Evolutionary conservation across 768 basidiomycete genomes (phyloP).

Genomic region (Hygrocybe punicea): DNA sequence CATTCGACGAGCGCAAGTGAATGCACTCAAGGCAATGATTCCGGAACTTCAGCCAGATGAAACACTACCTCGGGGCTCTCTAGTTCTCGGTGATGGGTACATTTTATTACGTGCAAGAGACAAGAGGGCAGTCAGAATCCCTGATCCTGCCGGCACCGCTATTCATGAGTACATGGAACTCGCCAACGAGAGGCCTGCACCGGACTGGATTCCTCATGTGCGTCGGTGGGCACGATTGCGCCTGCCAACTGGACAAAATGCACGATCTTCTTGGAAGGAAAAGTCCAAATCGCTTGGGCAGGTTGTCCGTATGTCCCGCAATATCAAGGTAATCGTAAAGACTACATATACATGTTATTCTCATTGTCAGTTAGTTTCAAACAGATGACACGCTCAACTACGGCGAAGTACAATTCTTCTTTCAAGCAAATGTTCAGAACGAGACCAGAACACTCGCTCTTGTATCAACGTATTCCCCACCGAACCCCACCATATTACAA

Average conservation of each 20-base stretch:
- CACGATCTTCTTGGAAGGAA: constrained; percentile 21
- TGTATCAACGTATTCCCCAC: constrained; percentile 5
- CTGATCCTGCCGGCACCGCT: not conserved
- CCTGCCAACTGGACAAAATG: constrained; percentile 27
- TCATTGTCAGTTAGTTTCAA: not conserved
- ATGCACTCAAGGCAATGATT: not conserved
- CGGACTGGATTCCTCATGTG: not conserved
- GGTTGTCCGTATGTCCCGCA: constrained; percentile 1
- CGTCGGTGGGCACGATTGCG: constrained; percentile 19
- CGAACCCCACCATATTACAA: not conserved
- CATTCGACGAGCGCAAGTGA: constrained; percentile 2
- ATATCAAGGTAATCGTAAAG: not conserved
- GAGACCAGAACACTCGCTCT: constrained; percentile 9
- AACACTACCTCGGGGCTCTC: constrained; percentile 15
- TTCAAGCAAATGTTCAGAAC: constrained; percentile 9
- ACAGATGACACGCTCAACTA: not conserved
- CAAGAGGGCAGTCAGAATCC: not conserved
- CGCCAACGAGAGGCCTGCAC: no score
- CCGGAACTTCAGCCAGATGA: not conserved
- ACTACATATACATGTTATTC: no score
- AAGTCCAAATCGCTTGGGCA: not conserved
- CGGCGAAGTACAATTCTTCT: not conserved
- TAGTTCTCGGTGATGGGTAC: constrained; percentile 2
- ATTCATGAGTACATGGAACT: not conserved
- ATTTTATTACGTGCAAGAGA: constrained; percentile 2